These are phyloP conservation scores for Chloranthus sessilifolius DNA, from an alignment of 164 flowering plant genomes.

Conservation along the genomic window DNA sequence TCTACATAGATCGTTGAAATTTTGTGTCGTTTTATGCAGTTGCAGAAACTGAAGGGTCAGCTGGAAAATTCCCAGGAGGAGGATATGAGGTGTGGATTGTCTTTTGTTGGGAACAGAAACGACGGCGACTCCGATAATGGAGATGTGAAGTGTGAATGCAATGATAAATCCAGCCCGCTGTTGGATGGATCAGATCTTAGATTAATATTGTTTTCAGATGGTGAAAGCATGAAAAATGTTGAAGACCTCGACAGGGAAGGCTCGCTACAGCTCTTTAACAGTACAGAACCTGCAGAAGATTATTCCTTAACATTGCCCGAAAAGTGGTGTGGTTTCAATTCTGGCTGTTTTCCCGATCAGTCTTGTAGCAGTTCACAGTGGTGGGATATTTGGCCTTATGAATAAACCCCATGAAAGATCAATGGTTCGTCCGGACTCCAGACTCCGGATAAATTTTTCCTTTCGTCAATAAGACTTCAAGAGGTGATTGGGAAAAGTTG, in stretches of 20 bases:
- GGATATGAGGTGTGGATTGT: slow-evolving; percentile 6
- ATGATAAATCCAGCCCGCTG: slow-evolving; percentile 13
- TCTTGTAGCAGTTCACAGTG: slow-evolving; percentile 35
- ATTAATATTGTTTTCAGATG: slow-evolving; percentile 11
- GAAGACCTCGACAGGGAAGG: slow-evolving; percentile 18
- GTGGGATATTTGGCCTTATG: slow-evolving; percentile 46
- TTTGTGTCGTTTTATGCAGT: slow-evolving; percentile 18
- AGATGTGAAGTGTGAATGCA: slow-evolving; percentile 8
- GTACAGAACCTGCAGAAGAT: slow-evolving; percentile 16
- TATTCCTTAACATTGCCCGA: slow-evolving; percentile 25
- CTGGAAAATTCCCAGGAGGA: slow-evolving; percentile 19
- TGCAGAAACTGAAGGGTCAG: slow-evolving; percentile 37
- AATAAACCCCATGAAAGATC: too few species aligned
- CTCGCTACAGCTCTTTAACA: slow-evolving; percentile 10
- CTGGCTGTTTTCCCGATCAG: slow-evolving; percentile 30
- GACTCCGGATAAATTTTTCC: too few species aligned
- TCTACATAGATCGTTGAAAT: background rate
- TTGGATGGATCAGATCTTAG: slow-evolving; percentile 18
- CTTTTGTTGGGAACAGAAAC: slow-evolving; percentile 11
- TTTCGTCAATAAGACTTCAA: too few species aligned
- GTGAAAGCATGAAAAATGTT: slow-evolving; percentile 16
- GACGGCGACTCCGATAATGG: slow-evolving; percentile 19
- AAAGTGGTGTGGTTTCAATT: slow-evolving; percentile 30
- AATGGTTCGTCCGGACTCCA: too few species aligned
- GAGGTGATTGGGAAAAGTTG: too few species aligned